Evolutionary conservation across 352 stramenopile species (phyloP), one percentile per base, ranked within the genome.

Genomic region (Globisporangium acanthophoron): DNA sequence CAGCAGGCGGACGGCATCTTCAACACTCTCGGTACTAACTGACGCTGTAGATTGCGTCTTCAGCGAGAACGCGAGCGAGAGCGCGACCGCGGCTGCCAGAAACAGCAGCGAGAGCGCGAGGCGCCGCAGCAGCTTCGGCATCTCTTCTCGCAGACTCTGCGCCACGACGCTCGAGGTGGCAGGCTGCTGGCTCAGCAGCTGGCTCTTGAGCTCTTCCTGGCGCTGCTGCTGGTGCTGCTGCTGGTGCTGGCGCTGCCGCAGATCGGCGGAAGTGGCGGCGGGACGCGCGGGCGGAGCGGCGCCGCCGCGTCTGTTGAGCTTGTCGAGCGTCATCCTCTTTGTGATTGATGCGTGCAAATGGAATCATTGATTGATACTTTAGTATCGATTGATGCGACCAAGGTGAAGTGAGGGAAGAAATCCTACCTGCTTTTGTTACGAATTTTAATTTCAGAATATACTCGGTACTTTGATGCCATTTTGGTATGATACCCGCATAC

Each of bases 51-150:
- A 27, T 40, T 53, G 27, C 29, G 11, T 37, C 33, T 12, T n/a
- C 12, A 45, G 12, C 13, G 29, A 27, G 33, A 15, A 5, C n/a
- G 27, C 61, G 15, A 49, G 62, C 55, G 29, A 27, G 33, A 15
- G 1, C n/a, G 27, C 61, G 15, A 49, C 61, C 55, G 46, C 45
- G 37, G 73, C 11, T 41, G 66, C 57, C 61, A 56, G 57, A n/a
- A 78, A 57, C 31, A 73, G 33, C 16, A 51, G 58, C 41, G 47
- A 47, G 21, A 81, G 54, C 31, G 52, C 54, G 37, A 76, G 60
- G 37, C 74, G 72, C 40, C 77, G 57, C 20, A 81, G 48, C 7
- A 80, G 47, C 40, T 52, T 59, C 43, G 67, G 66, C 65, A 81
- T 62, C 52, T 70, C 65, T 45, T 59, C 52, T 18, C 44, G 51